These are phyloP conservation scores for Ascodesmis nigricans DNA, from an alignment of 495 filamentous ascomycete species.

Conservation along the genomic window DNA sequence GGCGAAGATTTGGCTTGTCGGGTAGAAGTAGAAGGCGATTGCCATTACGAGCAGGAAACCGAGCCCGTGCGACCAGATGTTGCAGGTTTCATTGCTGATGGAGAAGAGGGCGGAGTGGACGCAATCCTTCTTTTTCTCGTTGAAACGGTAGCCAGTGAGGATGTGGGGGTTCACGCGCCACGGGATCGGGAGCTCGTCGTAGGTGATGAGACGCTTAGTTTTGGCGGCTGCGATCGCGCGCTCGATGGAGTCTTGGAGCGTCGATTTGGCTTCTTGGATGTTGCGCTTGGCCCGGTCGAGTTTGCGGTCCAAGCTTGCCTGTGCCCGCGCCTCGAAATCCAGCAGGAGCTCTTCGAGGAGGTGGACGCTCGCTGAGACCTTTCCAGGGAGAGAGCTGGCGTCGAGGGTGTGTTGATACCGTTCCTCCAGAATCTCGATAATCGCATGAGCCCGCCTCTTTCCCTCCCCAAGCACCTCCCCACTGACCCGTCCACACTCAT, in stretches of 20 bases:
- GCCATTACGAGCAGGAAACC: conserved; percentile 70
- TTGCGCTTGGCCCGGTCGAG: conserved; percentile 50
- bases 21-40: conserved; percentile 94
- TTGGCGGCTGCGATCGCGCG: conserved; percentile 53
- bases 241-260: conserved; percentile 58
- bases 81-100: conserved; percentile 80
- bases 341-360: conserved; percentile 61
- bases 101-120: conserved; percentile 50
- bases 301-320: conserved; percentile 54
- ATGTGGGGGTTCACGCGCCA: conserved; percentile 96
- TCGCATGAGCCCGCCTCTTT: conserved; percentile 55
- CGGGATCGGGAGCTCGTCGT: conserved; percentile 72
- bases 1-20: conserved; percentile 60
- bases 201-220: conserved; percentile 63
- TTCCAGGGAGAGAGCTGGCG: conserved; percentile 71
- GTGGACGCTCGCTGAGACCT: conserved; percentile 67
- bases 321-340: conserved; percentile 66
- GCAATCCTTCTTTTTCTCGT: conserved; percentile 66
- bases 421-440: conserved; percentile 85
- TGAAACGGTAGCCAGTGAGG: conserved; percentile 74
- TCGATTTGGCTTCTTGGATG: conserved; percentile 62
- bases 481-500: conserved; percentile 74
- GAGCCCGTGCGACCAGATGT: conserved; percentile 91
- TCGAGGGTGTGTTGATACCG: conserved; percentile 74
- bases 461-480: conserved; percentile 78